Percentiles rank a stretch among this genome's conserved stretches.
Conservation (phyloP, 345 rosid species). For the Trapa bicornis region DNA sequence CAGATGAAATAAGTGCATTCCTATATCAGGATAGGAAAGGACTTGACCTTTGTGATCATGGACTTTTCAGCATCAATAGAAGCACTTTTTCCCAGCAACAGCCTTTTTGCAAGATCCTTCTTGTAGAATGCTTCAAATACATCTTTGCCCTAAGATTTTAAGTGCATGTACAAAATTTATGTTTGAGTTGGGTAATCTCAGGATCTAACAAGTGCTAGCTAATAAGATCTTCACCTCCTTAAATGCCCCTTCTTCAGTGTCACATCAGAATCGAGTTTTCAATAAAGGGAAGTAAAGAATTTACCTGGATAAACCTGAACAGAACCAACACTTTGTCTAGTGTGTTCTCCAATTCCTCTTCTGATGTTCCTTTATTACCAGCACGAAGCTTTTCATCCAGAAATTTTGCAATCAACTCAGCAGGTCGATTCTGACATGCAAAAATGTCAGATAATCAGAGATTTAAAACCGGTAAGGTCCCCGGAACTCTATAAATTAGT, state of each 20-base stretch:
- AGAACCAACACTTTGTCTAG: slow-evolving; percentile 95
- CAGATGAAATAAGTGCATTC: background rate
- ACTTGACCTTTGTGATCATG: slow-evolving; percentile 84
- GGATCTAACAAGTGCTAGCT: background rate
- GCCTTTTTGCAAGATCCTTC: slow-evolving; percentile 96
- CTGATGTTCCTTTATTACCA: slow-evolving; percentile 98
- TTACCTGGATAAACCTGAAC: slow-evolving; percentile 95
- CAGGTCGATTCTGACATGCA: slow-evolving; percentile 73
- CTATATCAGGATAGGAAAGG: background rate
- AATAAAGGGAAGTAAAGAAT: background rate
- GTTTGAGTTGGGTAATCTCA: background rate
- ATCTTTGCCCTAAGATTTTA: slow-evolving; percentile 61
- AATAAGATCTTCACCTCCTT: background rate
- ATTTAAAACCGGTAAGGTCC: background rate
- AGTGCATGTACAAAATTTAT: background rate
- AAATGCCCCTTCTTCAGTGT: background rate
- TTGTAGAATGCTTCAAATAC: slow-evolving; percentile 96
- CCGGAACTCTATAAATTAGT: background rate
- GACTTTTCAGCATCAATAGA: slow-evolving; percentile 98
- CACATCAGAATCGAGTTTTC: background rate
- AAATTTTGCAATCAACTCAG: slow-evolving; percentile 94
- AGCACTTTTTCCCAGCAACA: slow-evolving; percentile 90
- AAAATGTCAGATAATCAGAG: background rate
- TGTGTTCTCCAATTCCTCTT: slow-evolving; percentile 96
- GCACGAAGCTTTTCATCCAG: slow-evolving; percentile 98